phyloP scores from a whole-genome alignment of 2,329 filamentous ascomycete genomes.

The Ophiostoma piceae region DNA sequence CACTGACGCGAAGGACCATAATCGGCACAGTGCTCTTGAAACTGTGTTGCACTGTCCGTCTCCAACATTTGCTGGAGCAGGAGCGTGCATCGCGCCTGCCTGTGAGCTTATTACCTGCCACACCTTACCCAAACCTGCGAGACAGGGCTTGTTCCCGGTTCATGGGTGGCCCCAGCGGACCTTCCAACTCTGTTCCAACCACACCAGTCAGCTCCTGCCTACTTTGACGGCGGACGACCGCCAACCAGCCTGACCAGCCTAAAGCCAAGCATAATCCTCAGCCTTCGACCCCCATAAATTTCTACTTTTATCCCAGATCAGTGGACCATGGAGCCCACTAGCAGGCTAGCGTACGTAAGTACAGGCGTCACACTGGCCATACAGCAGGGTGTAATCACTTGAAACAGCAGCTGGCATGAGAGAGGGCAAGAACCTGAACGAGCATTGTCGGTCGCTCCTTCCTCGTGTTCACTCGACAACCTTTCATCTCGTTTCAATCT shows the following conservation, averaged over 20 bases:
- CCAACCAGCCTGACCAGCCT: not conserved
- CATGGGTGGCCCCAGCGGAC: not conserved
- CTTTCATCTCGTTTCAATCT: not conserved
- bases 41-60: not conserved
- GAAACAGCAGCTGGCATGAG: not conserved
- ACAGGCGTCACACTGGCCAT: not conserved
- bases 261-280: not conserved
- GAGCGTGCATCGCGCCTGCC: not conserved
- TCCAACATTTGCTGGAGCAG: not conserved
- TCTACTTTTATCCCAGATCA: not conserved
- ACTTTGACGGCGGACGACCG: not conserved
- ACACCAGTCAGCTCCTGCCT: not conserved
- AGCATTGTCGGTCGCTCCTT: not conserved
- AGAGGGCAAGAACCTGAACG: not conserved
- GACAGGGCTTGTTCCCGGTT: not conserved
- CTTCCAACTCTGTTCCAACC: conserved; percentile 6
- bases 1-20: not conserved
- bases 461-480: not conserved
- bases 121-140: not conserved
- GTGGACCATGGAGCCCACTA: not conserved
- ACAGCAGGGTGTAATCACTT: not conserved
- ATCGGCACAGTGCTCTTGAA: not conserved
- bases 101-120: not conserved
- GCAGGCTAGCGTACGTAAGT: not conserved
- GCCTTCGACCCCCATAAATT: not conserved